Base-by-base conservation (phyloP, 805 yeast species). In the Starmera pachycereana region DNA sequence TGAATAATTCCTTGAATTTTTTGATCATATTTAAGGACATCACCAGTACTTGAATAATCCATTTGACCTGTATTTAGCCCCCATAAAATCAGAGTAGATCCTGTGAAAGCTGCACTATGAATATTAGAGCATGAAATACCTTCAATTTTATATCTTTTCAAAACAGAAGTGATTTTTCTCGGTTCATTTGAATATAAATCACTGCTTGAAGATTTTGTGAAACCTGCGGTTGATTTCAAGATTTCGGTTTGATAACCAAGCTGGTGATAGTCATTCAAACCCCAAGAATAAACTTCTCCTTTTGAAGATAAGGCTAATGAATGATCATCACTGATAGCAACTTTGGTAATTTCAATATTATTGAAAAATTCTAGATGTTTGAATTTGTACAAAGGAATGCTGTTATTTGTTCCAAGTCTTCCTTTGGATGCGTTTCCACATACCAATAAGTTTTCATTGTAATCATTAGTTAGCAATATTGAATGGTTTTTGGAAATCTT, bases 1-100 rank as follows among this genome's bases (percentile, higher is more conserved):
- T 68, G 70, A 14, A 65, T 48, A 1, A 57, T 48, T 1, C 77
- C 76, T 47, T 63, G 40, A 16, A 37, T 33, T 35, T 45, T 46
- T 22, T 22, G 27, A 8, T 64, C 53, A 45, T 58, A 52, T 45
- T 48, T 56, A 46, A 47, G 54, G 45, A 48, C 47, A 12, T 58
- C 59, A 10, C 61, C 56, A 2, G 60, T 42, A 13, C 61, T 42
- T 6, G 63, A 49, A 37, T 72, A 63, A 3, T 90, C 90, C 78
- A 86, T 75, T 56, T 86, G 95, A 0, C 96, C 96, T 30, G 76
- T 61, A 52, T 86, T 83, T 31, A 80, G 60, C 3, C 96, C 96
- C 95, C 95, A 86, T 32, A 75, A 57, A 44, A 62, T 72, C n/a
- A 51, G 43, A 9, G 71, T 72, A 34, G 62, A 54, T 7, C 61